Conservation (phyloP, 2,329 filamentous ascomycete genomes). For the Calonectria henricotiae region DNA sequence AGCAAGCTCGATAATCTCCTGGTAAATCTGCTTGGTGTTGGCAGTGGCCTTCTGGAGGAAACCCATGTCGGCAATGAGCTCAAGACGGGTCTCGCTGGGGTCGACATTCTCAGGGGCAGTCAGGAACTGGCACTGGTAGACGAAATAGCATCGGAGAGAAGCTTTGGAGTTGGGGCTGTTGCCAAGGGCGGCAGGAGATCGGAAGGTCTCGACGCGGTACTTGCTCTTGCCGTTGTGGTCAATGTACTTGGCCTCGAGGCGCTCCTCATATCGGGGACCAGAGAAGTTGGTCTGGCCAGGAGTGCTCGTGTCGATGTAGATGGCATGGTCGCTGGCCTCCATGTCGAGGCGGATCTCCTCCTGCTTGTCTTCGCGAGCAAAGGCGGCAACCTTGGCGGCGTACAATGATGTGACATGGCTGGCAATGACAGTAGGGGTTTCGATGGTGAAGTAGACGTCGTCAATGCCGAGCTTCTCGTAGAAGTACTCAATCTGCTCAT, state of each 20-base stretch:
- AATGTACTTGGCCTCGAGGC: conserved; percentile 96
- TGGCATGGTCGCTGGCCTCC: conserved; percentile 94
- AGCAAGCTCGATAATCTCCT: conserved; percentile 90
- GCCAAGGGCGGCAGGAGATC: conserved; percentile 87
- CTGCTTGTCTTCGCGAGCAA: conserved; percentile 92
- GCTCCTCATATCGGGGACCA: conserved; percentile 93
- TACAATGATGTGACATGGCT: conserved; percentile 97
- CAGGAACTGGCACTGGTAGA: conserved; percentile 95
- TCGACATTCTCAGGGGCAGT: conserved; percentile 80
- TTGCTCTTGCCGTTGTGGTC: conserved; percentile 82
- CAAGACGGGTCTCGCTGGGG: conserved; percentile 87
- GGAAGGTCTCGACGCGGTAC: conserved; percentile 98
- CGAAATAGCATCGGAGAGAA: conserved; percentile 96
- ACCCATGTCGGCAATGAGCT: conserved; percentile 92
- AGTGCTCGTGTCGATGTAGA: conserved; percentile 98
- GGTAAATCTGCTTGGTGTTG: conserved; percentile 97
- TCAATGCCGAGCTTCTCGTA: conserved; percentile 98
- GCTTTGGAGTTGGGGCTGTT: conserved; percentile 79
- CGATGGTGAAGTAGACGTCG: conserved; percentile 97
- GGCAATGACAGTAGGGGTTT: conserved; percentile 88
- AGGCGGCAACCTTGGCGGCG: conserved; percentile 95
- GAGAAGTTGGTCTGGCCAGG: conserved; percentile 83
- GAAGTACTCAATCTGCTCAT: conserved; percentile 94
- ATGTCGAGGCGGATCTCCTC: conserved; percentile 97
- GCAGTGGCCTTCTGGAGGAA: conserved; percentile 96